Conservation (phyloP, 23 red algal species). For the Rhodosorus marinus region DNA sequence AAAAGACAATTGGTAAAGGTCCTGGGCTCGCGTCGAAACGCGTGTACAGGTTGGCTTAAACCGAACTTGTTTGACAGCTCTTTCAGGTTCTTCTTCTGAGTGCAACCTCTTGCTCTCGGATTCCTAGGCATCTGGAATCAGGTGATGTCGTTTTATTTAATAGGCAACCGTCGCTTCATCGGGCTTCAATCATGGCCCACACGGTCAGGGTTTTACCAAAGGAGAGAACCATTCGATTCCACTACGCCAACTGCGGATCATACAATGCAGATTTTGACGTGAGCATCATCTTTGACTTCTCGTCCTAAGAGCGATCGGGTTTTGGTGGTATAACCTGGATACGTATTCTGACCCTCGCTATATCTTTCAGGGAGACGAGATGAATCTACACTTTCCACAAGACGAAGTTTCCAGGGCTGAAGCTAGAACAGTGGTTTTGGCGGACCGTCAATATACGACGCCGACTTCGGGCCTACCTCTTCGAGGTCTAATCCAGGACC, state of each 20-base stretch:
- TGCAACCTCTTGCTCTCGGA: too few relatives aligned
- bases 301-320: too few relatives aligned
- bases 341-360: too few relatives aligned
- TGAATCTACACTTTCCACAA: conserved; percentile 98
- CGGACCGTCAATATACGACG: conserved; percentile 71
- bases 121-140: conserved; percentile 80
- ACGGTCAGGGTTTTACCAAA: conserved; percentile 64
- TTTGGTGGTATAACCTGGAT: too few relatives aligned
- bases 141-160: conserved; percentile 95
- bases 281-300: too few relatives aligned
- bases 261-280: conserved; percentile 99
- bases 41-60: too few relatives aligned
- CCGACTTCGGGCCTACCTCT: conserved; percentile 77
- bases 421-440: conserved; percentile 32
- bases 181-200: conserved; percentile 87
- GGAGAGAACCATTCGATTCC: conserved; percentile 79
- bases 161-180: conserved; percentile 84
- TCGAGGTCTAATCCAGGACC: conserved; percentile 97
- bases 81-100: too few relatives aligned
- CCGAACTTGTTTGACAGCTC: too few relatives aligned
- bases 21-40: too few relatives aligned
- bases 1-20: too few relatives aligned
- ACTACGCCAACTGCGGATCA: conserved; percentile 97
- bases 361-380: conserved; percentile 99
- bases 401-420: conserved; percentile 63